Conservation (phyloP, 129 eudicot species). For the Saposhnikovia divaricata region DNA sequence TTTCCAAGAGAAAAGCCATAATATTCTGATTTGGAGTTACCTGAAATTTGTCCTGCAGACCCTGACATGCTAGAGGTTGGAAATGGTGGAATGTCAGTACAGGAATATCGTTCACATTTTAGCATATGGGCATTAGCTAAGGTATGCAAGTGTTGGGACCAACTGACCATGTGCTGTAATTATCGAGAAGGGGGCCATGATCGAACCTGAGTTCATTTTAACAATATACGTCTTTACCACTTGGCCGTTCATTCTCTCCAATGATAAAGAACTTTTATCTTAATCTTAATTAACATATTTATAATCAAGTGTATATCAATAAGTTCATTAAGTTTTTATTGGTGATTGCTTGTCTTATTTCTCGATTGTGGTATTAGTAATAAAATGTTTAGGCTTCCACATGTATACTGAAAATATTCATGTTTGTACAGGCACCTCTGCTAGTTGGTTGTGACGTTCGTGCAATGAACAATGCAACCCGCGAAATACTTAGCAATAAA, state of each 20-base stretch:
- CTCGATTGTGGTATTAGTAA: not conserved
- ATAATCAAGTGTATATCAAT: not conserved
- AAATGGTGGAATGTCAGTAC: constrained; percentile 77
- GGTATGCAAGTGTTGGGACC: constrained; percentile 23
- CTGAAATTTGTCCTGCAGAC: constrained; percentile 25
- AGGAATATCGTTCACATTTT: constrained; percentile 91
- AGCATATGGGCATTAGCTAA: constrained; percentile 94
- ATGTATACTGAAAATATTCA: not conserved
- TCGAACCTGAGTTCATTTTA: not conserved
- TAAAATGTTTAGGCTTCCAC: not conserved
- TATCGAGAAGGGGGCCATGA: not conserved
- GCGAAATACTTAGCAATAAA: constrained; percentile 42
- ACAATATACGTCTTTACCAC: not conserved
- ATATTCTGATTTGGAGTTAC: not conserved
- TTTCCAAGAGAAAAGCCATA: not conserved
- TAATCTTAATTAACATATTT: not conserved
- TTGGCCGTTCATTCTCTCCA: not conserved
- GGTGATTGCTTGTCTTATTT: not conserved
- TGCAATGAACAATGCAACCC: constrained; percentile 52
- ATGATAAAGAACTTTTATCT: not conserved
- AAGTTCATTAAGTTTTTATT: not conserved
- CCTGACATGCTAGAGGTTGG: constrained; percentile 98
- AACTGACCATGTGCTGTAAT: not conserved
- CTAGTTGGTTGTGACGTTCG: constrained; percentile 82
- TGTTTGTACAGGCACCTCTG: constrained; percentile 62